Evolutionary conservation across 2,329 filamentous ascomycete species (phyloP).

Genomic region (Paraphoma sp.): DNA sequence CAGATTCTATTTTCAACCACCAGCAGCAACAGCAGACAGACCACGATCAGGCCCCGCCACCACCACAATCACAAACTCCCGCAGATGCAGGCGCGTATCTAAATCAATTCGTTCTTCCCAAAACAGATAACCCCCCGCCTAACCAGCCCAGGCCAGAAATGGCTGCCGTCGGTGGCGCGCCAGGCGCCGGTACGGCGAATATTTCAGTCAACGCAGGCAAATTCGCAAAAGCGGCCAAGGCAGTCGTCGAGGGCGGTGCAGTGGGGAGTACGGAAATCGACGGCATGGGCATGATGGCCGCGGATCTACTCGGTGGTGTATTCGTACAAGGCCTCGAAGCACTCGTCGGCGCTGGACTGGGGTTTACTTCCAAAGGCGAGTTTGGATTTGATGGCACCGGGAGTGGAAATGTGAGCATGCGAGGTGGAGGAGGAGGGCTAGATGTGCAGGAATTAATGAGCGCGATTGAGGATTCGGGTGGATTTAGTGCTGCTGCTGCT

Average conservation of each 20-base stretch:
- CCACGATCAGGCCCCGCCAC: conserved; percentile 11
- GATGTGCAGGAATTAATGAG: conserved; percentile 35
- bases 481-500: conserved; percentile 5
- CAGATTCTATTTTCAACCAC: conserved; percentile 24
- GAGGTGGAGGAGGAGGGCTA: conserved; percentile 11
- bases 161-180: conserved; percentile 44
- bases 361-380: conserved; percentile 30
- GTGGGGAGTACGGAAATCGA: conserved; percentile 40
- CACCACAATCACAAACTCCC: conserved; percentile 38
- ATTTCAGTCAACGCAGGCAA: conserved; percentile 38
- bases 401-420: conserved; percentile 20
- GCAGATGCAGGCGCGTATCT: conserved; percentile 43
- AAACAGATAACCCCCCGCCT: conserved; percentile 41
- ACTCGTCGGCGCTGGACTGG: conserved; percentile 41
- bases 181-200: conserved; percentile 38
- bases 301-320: conserved; percentile 42
- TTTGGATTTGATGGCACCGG: conserved; percentile 30
- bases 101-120: conserved; percentile 46
- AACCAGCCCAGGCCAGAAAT: conserved; percentile 43
- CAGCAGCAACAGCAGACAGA: conserved; percentile 9
- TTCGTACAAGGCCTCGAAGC: conserved; percentile 45
- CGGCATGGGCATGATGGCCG: conserved; percentile 42
- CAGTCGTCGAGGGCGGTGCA: conserved; percentile 41
- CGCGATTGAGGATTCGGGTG: conserved; percentile 26
- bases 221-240: conserved; percentile 43